Base-by-base conservation (phyloP, 768 basidiomycete genomes). In the Lactarius indigo region DNA sequence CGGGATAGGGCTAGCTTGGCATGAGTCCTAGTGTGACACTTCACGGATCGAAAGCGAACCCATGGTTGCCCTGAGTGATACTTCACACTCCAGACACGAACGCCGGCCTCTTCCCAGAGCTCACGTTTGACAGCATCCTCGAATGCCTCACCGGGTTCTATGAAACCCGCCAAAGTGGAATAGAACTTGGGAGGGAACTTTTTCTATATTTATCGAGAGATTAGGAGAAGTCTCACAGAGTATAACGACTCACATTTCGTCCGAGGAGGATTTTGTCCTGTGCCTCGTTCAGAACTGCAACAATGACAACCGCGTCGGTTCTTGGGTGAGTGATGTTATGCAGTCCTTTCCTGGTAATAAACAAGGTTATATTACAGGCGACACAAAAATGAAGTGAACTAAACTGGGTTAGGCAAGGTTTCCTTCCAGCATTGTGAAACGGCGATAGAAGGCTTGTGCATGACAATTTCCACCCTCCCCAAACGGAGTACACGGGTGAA, bases 401-500 rank as follows among this genome's bases (percentile, higher is more conserved):
- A 42, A 79, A 93, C 90, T 78, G 83, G 47, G 92, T 88, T 6
- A 83, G 84, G 79, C 92, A 94, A 5, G 87, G 87, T 72, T 84
- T 85, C 71, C 79, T 81, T 50, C 82, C 84, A 47, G 78, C 77
- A 62, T 87, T 87, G 68, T 89, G 82, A 7, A 84, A 81, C 89
- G 92, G 92, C 7, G 92, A 91, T 23, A 93, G 76, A 31, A 92
- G 75, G 0, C 90, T 83, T 7, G 83, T 79, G 75, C 96, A 99
- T 5, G 85, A 83, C 1, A 95, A 78, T 77, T 99, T 99, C 96
- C 95, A 99, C 0, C 96, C 96, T 4, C 87, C 94, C 96, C 96
- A 98, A 71, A 92, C 80, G 0, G 93, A 91, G 72, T 92, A 91
- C 0, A 87, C 85, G 2, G 83, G 83, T 0, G 88, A 84, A 4